Base-by-base conservation (phyloP, 139 green algal species). In the Mychonastes homosphaera region DNA sequence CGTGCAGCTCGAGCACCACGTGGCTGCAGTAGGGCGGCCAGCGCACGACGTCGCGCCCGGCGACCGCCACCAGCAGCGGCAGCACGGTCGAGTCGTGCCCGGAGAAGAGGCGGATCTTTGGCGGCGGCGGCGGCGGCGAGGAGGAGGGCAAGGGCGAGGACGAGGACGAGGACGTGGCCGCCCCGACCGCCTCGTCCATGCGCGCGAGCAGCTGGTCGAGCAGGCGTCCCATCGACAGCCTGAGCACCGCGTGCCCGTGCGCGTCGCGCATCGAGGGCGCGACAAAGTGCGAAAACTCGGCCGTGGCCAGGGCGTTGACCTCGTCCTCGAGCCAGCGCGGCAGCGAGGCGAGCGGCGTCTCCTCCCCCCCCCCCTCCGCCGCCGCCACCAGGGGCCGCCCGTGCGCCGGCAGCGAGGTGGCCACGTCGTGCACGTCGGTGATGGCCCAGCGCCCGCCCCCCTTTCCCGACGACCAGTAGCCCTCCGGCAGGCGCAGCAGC, bases 51-150 rank as follows among this genome's bases (percentile, higher is more conserved):
- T 53, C 46, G 21, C 19, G 45, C 9, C 16, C 12, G 12, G 45
- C 12, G 15, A 15, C 16, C 24, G 21, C 19, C 45, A 1, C 52
- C 19, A 87, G 73, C 34, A 87, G 63, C 12, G 79, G 80, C 76
- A 87, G 79, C 24, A 87, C 55, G 41, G 79, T 86, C 27, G 67
- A 74, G 78, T 90, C 82, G 56, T 90, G 82, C 1, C 79, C 79
- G 47, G 60, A 73, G 63, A 79, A 89, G 18, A 89, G 65, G 59
- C 72, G 75, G 67, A 89, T 65, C 30, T 60, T 58, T 21, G 58
- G 48, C 9, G 16, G n/a, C 30, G 24, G 56, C 8, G 12, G 23
- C 27, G 35, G n/a, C 52, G 26, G 21, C 52, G 8, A 51, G 7
- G n/a, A n/a, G n/a, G n/a, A n/a, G n/a, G n/a, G n/a, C n/a, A n/a